Evolutionary conservation across 352 stramenopile species (phyloP), one percentile per base, ranked within the genome.

Genomic region (Blastocystis sp.): DNA sequence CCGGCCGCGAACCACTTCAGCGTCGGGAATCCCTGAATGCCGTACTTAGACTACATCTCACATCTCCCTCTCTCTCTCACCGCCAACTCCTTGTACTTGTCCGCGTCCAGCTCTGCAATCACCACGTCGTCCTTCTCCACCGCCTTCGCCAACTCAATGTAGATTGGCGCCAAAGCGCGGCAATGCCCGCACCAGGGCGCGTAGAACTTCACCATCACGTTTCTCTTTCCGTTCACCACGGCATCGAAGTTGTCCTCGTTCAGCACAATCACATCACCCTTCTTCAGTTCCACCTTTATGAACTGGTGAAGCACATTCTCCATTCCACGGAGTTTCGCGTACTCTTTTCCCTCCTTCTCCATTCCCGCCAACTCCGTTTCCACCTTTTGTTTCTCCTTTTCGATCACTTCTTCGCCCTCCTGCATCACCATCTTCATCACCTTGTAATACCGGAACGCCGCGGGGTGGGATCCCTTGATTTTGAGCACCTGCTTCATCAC

Each of bases 191-290:
- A 97, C 94, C 94, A 96, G 10, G 94, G 94, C 3, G 94, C 94
- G 60, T 96, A 96, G 89, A 96, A 97, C 90, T 97, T 93, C 11
- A 97, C 93, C 11, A 97, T 90, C 69, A 96, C 93, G 74, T 96
- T 93, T 91, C 95, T 94, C 87, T 94, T 90, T 63, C 91, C 91
- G 89, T 97, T 90, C 2, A 97, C 89, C 34, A 96, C 95, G 77
- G 94, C 92, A 89, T 95, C 91, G 61, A 87, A 87, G 21, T 59
- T 78, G 48, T 87, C 61, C 3, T 3, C 17, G 21, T 64, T 64
- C 71, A 81, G 43, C 38, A 24, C 24, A 11, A 81, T 38, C 71
- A 79, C 69, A 10, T 34, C 24, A 1, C 14, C 38, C 19, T 64
- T 21, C 28, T 45, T 64, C n/a, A 54, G 43, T 21, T 81, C 71